Evolutionary conservation across 2,329 filamentous ascomycete genomes (phyloP).

Genomic region (Thermochaetoides dissita): DNA sequence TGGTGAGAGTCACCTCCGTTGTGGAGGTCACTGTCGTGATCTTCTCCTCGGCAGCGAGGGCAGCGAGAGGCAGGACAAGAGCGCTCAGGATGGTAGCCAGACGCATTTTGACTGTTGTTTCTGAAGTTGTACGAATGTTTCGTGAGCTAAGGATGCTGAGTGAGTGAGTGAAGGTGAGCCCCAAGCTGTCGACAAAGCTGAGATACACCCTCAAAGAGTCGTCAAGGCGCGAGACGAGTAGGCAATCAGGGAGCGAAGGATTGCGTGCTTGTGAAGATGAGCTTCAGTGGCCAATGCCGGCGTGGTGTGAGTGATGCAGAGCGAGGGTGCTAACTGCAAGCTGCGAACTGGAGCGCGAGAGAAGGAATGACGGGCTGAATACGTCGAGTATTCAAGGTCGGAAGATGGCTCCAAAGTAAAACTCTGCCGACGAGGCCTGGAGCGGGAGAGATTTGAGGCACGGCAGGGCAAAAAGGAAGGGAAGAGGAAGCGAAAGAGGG

Average conservation of each 20-base stretch:
- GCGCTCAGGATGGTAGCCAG: constrained; percentile 32
- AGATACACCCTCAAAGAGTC: too few relatives aligned
- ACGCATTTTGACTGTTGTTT: constrained; percentile 23
- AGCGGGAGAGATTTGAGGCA: not conserved
- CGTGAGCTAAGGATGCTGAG: too few relatives aligned
- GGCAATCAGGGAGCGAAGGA: too few relatives aligned
- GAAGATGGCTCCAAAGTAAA: constrained; percentile 12
- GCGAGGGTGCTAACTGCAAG: not conserved
- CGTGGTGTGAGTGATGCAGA: not conserved
- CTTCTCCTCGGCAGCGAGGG: constrained; percentile 29
- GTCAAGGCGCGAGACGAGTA: too few relatives aligned
- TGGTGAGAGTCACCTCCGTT: constrained; percentile 34
- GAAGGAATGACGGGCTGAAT: constrained; percentile 20
- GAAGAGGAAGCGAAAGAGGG: constrained; percentile 17
- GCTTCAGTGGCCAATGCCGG: too few relatives aligned
- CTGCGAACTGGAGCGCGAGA: not conserved
- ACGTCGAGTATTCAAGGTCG: constrained; percentile 21
- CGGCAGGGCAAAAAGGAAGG: constrained; percentile 1
- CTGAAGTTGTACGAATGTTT: not conserved
- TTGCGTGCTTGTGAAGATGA: too few relatives aligned
- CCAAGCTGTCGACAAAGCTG: too few relatives aligned
- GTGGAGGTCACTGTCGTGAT: constrained; percentile 35
- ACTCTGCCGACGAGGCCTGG: not conserved
- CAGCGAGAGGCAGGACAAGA: constrained; percentile 38
- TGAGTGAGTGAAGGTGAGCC: too few relatives aligned